phyloP scores from a whole-genome alignment of 164 flowering plant genomes.

The Magnolia kwangsiensis region DNA sequence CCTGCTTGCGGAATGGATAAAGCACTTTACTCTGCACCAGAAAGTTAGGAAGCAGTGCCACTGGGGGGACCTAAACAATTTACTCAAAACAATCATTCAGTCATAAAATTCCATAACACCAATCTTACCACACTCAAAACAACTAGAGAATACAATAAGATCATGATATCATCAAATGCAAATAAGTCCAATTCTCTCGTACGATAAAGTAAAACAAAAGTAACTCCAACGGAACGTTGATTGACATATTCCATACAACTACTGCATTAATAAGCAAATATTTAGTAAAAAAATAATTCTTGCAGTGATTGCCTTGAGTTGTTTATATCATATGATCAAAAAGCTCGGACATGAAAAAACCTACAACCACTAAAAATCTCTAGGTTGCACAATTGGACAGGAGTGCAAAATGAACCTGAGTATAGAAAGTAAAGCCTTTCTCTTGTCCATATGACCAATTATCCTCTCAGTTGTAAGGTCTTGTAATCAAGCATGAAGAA shows the following conservation, averaged over 20 bases:
- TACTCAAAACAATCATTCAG: background rate
- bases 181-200: background rate
- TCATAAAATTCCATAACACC: background rate
- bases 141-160: background rate
- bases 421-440: no score
- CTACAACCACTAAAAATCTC: background rate
- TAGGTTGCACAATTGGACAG: no score
- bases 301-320: background rate
- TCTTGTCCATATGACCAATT: no score
- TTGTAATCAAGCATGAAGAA: no score
- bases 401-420: no score
- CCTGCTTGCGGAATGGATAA: slow-evolving; percentile 88
- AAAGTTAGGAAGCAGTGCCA: slow-evolving; percentile 81
- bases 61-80: slow-evolving; percentile 76
- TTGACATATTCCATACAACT: background rate
- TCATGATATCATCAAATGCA: background rate
- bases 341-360: background rate
- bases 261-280: background rate
- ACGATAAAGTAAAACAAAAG: background rate
- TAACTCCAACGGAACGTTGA: no score
- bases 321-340: background rate
- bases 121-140: background rate
- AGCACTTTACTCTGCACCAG: slow-evolving; percentile 73
- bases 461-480: no score
- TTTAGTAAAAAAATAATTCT: background rate